Base-by-base conservation (phyloP, 805 yeast species). In the Candida ficus region DNA sequence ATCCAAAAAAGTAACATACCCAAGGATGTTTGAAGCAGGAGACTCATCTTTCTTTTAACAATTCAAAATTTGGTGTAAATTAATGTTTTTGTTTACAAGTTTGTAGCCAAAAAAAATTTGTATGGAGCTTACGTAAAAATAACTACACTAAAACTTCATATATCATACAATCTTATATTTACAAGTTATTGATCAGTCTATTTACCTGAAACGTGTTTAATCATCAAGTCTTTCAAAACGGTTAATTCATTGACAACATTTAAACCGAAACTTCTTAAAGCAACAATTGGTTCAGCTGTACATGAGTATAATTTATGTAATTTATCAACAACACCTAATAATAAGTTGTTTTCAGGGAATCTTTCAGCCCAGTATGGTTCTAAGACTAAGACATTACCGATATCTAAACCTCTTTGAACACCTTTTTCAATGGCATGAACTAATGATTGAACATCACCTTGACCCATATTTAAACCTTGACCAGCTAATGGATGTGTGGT, bases 381-480 rank as follows among this genome's bases (percentile, higher is more conserved):
- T 29, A 93, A 69, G 7, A 85, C 88, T 46, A 90, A 65, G 13
- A 80, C 65, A 20, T 82, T 73, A 3, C 99, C 99, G 38, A 91
- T 82, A 54, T 93, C 99, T 43, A 85, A 70, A 0, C 99, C 99
- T 33, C 96, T 69, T 30, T 68, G 67, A 3, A 76, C 64, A 0
- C 95, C 95, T 9, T 46, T 66, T 48, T 86, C 95, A 21, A 93
- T 55, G 0, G 91, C 85, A 2, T 58, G 65, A 1, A 82, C 78
- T 23, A 93, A 68, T 2, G 80, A 67, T 43, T 80, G 79, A 2
- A 87, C 96, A 58, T 93, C 99, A 21, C 83, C 81, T 60, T 90
- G 97, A 17, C 99, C 99, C 96, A 91, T 89, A 61, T 93, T 93
- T 42, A 93, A 73, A 20, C 99, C 99, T 63, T 93, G 99, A 9